Evolutionary conservation across 371 early-diverging fungal species (phyloP).

Genomic region (Mucor ambiguus): DNA sequence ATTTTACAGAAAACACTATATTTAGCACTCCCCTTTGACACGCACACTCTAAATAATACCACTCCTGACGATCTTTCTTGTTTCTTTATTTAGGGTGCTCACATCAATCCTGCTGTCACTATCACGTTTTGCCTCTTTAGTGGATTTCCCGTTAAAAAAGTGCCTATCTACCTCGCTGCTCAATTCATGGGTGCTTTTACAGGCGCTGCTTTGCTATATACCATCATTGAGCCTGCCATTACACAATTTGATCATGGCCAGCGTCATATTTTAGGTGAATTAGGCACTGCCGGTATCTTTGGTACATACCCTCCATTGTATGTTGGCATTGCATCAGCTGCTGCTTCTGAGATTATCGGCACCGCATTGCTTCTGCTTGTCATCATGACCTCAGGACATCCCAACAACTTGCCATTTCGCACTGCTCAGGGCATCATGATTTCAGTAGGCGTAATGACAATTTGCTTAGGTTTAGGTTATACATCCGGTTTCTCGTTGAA

Average conservation of each 20-base stretch:
- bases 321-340: slow-evolving; percentile 63
- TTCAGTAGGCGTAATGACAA: slow-evolving; percentile 53
- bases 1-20: background rate
- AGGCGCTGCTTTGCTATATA: slow-evolving; percentile 71
- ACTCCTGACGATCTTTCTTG: slow-evolving; percentile 7
- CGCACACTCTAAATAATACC: background rate
- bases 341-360: slow-evolving; percentile 78
- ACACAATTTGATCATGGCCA: slow-evolving; percentile 62
- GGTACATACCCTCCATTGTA: slow-evolving; percentile 64
- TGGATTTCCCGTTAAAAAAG: slow-evolving; percentile 65
- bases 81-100: slow-evolving; percentile 61
- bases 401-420: slow-evolving; percentile 64
- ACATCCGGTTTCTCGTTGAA: slow-evolving; percentile 83
- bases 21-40: background rate
- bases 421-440: slow-evolving; percentile 66
- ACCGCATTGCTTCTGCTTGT: slow-evolving; percentile 76
- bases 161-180: slow-evolving; percentile 62
- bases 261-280: slow-evolving; percentile 53
- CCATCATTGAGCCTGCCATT: slow-evolving; percentile 57
- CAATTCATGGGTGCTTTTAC: slow-evolving; percentile 74
- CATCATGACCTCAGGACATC: slow-evolving; percentile 74
- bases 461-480: slow-evolving; percentile 60
- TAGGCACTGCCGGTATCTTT: slow-evolving; percentile 75
- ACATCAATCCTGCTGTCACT: slow-evolving; percentile 82
- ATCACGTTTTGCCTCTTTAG: slow-evolving; percentile 70